phyloP scores from a whole-genome alignment of 2,329 filamentous ascomycete genomes.

The Hypoxylon rubiginosum region DNA sequence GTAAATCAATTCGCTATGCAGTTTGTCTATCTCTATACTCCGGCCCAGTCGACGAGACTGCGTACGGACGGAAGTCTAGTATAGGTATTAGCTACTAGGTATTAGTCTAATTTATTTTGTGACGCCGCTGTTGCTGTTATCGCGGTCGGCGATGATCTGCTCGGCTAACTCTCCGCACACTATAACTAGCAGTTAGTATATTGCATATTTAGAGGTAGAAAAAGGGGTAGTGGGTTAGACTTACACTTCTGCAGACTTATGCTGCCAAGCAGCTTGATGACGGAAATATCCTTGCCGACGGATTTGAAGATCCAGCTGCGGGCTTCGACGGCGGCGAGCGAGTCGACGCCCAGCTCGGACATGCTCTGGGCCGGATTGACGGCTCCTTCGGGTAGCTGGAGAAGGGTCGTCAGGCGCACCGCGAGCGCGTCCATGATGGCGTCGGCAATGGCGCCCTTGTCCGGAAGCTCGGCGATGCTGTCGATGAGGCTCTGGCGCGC shows the following conservation, averaged over 20 bases:
- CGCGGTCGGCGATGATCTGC: conserved; percentile 26
- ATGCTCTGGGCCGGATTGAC: conserved; percentile 53
- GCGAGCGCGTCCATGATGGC: conserved; percentile 50
- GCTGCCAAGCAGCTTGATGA: conserved; percentile 52
- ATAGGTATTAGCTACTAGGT: no score
- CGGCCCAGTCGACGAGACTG: not conserved
- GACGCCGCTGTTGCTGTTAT: not conserved
- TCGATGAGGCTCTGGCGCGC: conserved; percentile 48
- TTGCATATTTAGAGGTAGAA: not conserved
- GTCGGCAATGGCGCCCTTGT: conserved; percentile 42
- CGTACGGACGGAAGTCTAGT: not conserved
- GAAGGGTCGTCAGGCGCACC: conserved; percentile 48
- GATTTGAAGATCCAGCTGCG: conserved; percentile 55
- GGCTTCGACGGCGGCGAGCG: conserved; percentile 58
- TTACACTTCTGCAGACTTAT: conserved; percentile 46
- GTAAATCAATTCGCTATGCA: not conserved
- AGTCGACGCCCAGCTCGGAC: conserved; percentile 58
- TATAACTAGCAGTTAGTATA: conserved; percentile 15
- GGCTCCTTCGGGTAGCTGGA: conserved; percentile 50
- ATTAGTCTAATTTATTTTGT: not conserved
- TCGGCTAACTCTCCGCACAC: conserved; percentile 32
- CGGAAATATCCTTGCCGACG: conserved; percentile 51
- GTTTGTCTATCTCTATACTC: not conserved
- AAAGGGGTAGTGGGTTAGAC: conserved; percentile 13
- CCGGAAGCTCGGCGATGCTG: conserved; percentile 43